Evolutionary conservation across 768 basidiomycete genomes (phyloP).

Genomic region (Tricholoma terreum): DNA sequence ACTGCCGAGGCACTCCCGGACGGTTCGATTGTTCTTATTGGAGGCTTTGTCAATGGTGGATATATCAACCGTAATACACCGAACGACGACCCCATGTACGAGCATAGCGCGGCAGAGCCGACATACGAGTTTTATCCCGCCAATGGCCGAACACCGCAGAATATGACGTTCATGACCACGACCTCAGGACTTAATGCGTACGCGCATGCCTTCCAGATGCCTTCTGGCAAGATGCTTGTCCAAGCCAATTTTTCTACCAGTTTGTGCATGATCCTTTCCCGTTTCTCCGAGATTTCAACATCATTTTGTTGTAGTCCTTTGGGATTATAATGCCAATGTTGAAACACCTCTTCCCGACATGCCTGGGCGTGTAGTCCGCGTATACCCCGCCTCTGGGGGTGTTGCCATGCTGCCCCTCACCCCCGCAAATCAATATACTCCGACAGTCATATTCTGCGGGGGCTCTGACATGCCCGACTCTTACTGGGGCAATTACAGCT

Average conservation of each 20-base stretch:
- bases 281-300: neutral
- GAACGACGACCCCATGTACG: slow-evolving; percentile 59
- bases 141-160: slow-evolving; percentile 42
- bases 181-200: slow-evolving; percentile 81
- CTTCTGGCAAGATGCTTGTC: slow-evolving; percentile 75
- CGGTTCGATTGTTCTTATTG: slow-evolving; percentile 77
- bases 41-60: slow-evolving; percentile 76
- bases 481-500: slow-evolving; percentile 75
- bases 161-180: slow-evolving; percentile 67
- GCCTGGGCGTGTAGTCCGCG: slow-evolving; percentile 71
- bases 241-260: slow-evolving; percentile 81
- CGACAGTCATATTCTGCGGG: slow-evolving; percentile 88
- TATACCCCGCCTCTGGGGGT: slow-evolving; percentile 89
- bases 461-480: slow-evolving; percentile 76
- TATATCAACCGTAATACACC: slow-evolving; percentile 78
- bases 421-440: slow-evolving; percentile 82
- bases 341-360: slow-evolving; percentile 70
- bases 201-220: slow-evolving; percentile 69
- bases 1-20: slow-evolving; percentile 71
- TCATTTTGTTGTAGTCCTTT: slow-evolving; percentile 29
- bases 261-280: slow-evolving; percentile 31
- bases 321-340: slow-evolving; percentile 53
- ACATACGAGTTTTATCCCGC: slow-evolving; percentile 84
- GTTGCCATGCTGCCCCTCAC: slow-evolving; percentile 90
- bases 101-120: slow-evolving; percentile 77